These are phyloP conservation scores for Spirogloea muscicola DNA, from an alignment of 139 green algal species.

Conservation along the genomic window DNA sequence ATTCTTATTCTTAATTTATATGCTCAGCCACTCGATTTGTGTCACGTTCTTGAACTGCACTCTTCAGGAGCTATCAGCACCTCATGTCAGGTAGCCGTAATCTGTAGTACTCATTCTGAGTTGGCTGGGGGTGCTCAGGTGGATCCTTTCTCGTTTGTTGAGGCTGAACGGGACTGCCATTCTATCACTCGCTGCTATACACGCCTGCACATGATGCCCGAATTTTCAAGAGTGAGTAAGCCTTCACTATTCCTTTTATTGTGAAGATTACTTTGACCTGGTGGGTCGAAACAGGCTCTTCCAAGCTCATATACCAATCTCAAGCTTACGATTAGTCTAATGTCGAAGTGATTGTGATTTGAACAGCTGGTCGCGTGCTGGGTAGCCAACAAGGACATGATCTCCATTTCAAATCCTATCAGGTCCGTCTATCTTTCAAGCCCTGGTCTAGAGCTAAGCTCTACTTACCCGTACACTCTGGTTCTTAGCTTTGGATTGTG, in stretches of 20 bases:
- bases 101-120: neutral
- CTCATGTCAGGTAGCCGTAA: slow-evolving; percentile 19
- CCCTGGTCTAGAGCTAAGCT: too few species aligned
- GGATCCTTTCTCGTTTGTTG: slow-evolving; percentile 27
- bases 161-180: slow-evolving; percentile 34
- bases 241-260: too few species aligned
- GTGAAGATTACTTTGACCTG: too few species aligned
- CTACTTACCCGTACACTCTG: too few species aligned
- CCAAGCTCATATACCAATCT: too few species aligned
- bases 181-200: slow-evolving; percentile 27
- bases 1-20: neutral
- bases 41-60: neutral
- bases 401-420: too few species aligned
- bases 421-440: too few species aligned
- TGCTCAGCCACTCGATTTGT: neutral
- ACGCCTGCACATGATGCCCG: slow-evolving; percentile 15
- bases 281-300: too few species aligned
- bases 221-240: slow-evolving; percentile 29
- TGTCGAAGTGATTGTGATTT: neutral
- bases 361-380: slow-evolving; percentile 29
- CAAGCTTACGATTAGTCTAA: too few species aligned
- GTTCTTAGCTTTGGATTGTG: too few species aligned
- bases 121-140: slow-evolving; percentile 12
- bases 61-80: neutral
- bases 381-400: slow-evolving; percentile 25